Evolutionary conservation across 1,284 basidiomycete species (phyloP).

Genomic region (Kwoniella shivajii): DNA sequence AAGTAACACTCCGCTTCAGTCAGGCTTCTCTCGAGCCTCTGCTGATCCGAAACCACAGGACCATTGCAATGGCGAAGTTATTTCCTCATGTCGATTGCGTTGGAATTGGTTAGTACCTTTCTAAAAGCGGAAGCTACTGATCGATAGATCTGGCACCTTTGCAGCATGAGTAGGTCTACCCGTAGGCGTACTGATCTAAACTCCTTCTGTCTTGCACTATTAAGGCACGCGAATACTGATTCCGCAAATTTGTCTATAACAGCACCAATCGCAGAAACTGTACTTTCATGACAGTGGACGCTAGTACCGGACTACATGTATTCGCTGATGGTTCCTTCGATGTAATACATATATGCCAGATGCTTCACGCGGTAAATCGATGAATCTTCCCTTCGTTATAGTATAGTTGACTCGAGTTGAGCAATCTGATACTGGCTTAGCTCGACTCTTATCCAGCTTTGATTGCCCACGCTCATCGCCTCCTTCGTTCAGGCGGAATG

Average conservation of each 20-base stretch:
- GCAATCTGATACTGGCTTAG: background rate
- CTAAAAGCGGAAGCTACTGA: background rate
- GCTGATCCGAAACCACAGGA: background rate
- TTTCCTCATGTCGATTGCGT: conserved; percentile 30
- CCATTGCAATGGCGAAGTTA: conserved; percentile 24
- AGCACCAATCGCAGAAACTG: conserved; percentile 14
- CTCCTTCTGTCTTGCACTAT: no score
- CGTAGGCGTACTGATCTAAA: no score
- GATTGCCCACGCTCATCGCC: conserved; percentile 14
- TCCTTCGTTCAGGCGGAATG: conserved; percentile 21
- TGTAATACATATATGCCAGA: conserved; percentile 24
- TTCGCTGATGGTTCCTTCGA: conserved; percentile 21
- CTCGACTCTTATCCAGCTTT: conserved; percentile 15
- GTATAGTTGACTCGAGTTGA: background rate
- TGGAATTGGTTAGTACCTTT: conserved; percentile 11
- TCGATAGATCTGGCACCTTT: conserved; percentile 17
- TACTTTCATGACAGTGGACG: conserved; percentile 19
- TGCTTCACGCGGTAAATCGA: conserved; percentile 22
- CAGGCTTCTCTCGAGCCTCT: no score
- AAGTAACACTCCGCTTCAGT: no score
- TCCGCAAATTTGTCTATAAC: background rate
- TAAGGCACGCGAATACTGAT: no score
- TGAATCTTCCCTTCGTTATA: background rate
- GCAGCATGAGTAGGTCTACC: conserved; percentile 23
- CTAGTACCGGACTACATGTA: conserved; percentile 11